These are phyloP conservation scores for Cercospora nicotianae DNA, from an alignment of 2,329 filamentous ascomycete species.

Conservation along the genomic window DNA sequence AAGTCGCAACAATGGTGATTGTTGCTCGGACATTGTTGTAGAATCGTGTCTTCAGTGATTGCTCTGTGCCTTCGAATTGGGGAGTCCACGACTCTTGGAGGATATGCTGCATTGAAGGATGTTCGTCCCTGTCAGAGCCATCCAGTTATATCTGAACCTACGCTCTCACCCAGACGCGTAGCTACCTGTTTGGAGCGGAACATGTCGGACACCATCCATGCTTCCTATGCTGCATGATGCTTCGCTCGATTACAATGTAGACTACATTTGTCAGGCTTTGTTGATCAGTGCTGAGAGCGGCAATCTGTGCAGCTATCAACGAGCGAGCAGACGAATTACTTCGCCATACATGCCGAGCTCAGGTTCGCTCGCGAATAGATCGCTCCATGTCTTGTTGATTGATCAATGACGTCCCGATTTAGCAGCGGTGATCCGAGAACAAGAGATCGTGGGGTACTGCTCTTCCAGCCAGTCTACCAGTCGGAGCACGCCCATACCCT, in stretches of 20 bases:
- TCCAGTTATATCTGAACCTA: background rate
- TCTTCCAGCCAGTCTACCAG: background rate
- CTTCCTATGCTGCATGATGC: background rate
- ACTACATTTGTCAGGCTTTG: background rate
- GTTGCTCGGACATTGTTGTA: background rate
- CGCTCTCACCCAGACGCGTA: background rate
- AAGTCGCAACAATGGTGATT: constrained; percentile 12
- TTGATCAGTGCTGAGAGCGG: background rate
- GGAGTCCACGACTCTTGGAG: background rate
- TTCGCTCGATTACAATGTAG: background rate
- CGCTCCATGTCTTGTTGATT: background rate
- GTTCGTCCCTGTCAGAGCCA: background rate
- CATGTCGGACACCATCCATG: constrained; percentile 6
- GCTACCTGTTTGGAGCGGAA: constrained; percentile 1
- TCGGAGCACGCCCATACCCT: background rate
- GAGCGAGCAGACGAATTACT: background rate
- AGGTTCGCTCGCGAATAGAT: background rate
- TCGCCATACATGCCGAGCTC: background rate
- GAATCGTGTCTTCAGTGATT: background rate
- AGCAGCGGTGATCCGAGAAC: background rate
- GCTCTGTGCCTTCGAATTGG: background rate
- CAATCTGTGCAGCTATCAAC: background rate
- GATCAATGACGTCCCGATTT: background rate
- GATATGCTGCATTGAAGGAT: background rate
- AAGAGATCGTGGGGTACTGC: background rate